Percentiles rank a stretch among this genome's conserved stretches.
Evolutionary conservation across 345 rosid species (phyloP).

Genomic region (Sisymbrium irio): DNA sequence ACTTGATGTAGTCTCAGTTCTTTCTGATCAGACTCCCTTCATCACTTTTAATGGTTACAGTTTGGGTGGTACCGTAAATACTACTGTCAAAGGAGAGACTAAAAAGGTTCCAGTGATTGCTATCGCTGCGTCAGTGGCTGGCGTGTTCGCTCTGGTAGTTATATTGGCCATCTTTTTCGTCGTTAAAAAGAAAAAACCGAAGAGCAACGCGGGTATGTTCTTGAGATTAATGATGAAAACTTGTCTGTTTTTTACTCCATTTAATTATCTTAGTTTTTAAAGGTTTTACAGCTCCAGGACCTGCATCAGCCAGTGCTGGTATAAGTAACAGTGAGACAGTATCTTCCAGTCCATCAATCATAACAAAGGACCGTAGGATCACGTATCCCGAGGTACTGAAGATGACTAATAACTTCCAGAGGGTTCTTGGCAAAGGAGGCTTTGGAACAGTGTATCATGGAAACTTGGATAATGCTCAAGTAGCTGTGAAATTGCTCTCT

Average conservation of each 20-base stretch:
- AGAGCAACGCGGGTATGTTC: neutral
- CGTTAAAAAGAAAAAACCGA: constrained; percentile 1
- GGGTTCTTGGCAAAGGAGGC: constrained; percentile 35
- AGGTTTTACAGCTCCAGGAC: neutral
- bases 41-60: neutral
- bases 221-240: neutral
- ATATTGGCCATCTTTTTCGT: constrained; percentile 15
- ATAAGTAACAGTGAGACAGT: neutral
- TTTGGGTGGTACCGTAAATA: neutral
- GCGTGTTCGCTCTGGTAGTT: neutral
- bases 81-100: neutral
- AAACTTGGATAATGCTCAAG: constrained; percentile 17
- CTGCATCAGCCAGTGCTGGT: neutral
- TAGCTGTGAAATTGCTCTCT: constrained; percentile 38
- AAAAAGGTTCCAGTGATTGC: constrained; percentile 5
- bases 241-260: neutral
- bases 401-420: constrained; percentile 32
- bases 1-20: too few species aligned
- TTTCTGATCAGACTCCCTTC: neutral
- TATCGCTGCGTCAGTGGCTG: constrained; percentile 17
- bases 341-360: constrained; percentile 20
- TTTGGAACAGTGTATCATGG: constrained; percentile 37
- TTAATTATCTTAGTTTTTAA: neutral
- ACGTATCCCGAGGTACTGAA: constrained; percentile 19
- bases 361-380: constrained; percentile 18